phyloP scores from a whole-genome alignment of 2,329 filamentous ascomycete genomes.

The Colletotrichum gigasporum region DNA sequence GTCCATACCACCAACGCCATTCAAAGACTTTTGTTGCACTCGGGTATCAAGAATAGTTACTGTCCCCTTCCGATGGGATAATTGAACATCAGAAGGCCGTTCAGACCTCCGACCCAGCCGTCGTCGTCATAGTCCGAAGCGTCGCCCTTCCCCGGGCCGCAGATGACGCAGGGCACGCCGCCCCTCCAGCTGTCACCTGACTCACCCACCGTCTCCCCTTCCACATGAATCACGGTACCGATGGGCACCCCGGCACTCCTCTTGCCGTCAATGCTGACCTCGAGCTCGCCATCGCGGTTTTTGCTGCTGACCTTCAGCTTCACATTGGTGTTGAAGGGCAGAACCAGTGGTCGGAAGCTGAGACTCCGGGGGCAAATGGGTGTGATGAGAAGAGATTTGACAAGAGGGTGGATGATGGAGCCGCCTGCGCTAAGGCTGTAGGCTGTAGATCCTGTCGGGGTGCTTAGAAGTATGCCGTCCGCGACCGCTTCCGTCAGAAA shows the following conservation, averaged over 20 bases:
- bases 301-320: constrained; percentile 83
- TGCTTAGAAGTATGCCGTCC: constrained; percentile 93
- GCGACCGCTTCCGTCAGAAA: constrained; percentile 94
- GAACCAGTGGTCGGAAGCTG: constrained; percentile 89
- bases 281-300: constrained; percentile 79
- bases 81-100: constrained; percentile 95
- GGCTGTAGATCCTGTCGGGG: constrained; percentile 93
- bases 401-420: constrained; percentile 92
- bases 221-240: constrained; percentile 89
- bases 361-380: constrained; percentile 94
- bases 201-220: constrained; percentile 80
- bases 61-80: constrained; percentile 79
- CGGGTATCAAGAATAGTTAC: constrained; percentile 23
- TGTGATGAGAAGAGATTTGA: constrained; percentile 87
- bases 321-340: constrained; percentile 87
- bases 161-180: constrained; percentile 91
- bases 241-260: constrained; percentile 72
- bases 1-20: constrained; percentile 21
- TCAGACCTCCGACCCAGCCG: constrained; percentile 95
- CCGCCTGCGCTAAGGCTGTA: constrained; percentile 95
- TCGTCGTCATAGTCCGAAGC: constrained; percentile 73
- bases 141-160: constrained; percentile 59
- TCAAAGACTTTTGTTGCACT: constrained; percentile 26
- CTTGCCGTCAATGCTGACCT: constrained; percentile 83
- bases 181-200: constrained; percentile 66